Evolutionary conservation across 768 basidiomycete genomes (phyloP).

Genomic region (Boletus huronensis): DNA sequence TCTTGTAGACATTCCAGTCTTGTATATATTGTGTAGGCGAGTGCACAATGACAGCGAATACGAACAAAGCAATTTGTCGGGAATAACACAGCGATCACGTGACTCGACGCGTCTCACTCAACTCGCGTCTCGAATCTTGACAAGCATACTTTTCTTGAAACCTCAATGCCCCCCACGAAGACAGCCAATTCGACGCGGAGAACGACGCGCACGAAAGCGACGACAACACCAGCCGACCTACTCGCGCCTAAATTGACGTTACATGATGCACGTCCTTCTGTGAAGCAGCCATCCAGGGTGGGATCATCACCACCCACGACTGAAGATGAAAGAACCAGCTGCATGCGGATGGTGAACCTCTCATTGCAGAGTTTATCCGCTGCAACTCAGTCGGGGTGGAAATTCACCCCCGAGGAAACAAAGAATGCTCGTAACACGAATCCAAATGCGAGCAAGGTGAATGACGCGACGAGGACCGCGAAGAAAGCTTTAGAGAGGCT

Average conservation of each 20-base stretch:
- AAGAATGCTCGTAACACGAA: conserved; percentile 21
- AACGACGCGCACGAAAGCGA: conserved; percentile 13
- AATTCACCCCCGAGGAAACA: conserved; percentile 31
- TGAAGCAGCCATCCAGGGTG: conserved; percentile 21
- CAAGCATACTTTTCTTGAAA: neutral
- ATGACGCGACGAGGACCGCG: conserved; percentile 35
- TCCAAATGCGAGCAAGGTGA: conserved; percentile 32
- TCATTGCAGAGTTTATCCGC: conserved; percentile 56
- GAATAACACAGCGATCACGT: too few species aligned
- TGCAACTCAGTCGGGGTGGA: conserved; percentile 60
- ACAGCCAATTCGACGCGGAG: conserved; percentile 1
- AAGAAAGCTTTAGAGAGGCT: conserved; percentile 45
- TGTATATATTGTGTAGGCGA: too few species aligned
- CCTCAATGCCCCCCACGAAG: conserved; percentile 15
- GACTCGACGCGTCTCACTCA: conserved; percentile 7
- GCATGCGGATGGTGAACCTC: conserved; percentile 64
- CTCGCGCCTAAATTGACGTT: conserved; percentile 28
- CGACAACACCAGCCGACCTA: neutral
- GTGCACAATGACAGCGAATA: too few species aligned
- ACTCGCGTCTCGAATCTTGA: neutral
- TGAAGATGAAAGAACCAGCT: conserved; percentile 39
- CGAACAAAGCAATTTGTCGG: too few species aligned
- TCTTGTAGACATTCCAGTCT: neutral
- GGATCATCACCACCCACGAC: conserved; percentile 1
- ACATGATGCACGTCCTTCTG: conserved; percentile 26